Percentiles rank a stretch among this genome's conserved stretches.
Evolutionary conservation across 1,139 yeast species (phyloP).

Genomic region (Maudiozyma humilis): DNA sequence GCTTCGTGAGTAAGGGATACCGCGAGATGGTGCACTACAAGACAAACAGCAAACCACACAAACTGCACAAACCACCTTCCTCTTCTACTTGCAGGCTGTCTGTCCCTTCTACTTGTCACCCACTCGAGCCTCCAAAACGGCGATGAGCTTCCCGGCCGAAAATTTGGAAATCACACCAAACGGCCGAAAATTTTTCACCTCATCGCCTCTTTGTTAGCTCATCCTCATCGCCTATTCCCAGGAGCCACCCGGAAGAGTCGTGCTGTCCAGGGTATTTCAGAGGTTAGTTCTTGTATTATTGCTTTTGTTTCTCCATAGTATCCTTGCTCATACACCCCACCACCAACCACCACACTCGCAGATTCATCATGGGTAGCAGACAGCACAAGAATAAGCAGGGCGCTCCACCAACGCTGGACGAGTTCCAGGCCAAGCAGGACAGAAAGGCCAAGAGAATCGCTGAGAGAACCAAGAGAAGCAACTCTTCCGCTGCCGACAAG

Average conservation of each 20-base stretch:
- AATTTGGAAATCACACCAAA: constrained; percentile 5
- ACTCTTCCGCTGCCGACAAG: constrained; percentile 18
- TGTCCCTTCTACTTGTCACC: no score
- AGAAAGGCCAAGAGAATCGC: constrained; percentile 34
- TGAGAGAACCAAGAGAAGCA: constrained; percentile 38
- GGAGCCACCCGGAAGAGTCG: no score
- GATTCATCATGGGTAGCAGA: constrained; percentile 62
- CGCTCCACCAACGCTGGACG: constrained; percentile 79
- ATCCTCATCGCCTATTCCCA: background rate
- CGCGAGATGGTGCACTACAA: no score
- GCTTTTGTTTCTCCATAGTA: no score
- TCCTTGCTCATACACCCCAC: background rate
- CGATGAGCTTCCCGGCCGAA: constrained; percentile 11
- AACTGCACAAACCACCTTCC: no score
- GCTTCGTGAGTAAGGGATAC: no score
- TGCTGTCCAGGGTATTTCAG: no score
- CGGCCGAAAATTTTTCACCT: constrained; percentile 13
- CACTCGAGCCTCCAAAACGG: no score
- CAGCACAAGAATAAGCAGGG: constrained; percentile 86
- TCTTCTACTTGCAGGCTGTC: background rate
- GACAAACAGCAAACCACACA: no score
- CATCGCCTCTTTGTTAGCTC: constrained; percentile 6
- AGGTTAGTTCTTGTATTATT: no score
- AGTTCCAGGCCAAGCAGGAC: constrained; percentile 55
- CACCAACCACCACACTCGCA: background rate